Evolutionary conservation across 2,329 filamentous ascomycete genomes (phyloP), one percentile per base, ranked within the genome.

Genomic region (Aspergillus alliaceus): DNA sequence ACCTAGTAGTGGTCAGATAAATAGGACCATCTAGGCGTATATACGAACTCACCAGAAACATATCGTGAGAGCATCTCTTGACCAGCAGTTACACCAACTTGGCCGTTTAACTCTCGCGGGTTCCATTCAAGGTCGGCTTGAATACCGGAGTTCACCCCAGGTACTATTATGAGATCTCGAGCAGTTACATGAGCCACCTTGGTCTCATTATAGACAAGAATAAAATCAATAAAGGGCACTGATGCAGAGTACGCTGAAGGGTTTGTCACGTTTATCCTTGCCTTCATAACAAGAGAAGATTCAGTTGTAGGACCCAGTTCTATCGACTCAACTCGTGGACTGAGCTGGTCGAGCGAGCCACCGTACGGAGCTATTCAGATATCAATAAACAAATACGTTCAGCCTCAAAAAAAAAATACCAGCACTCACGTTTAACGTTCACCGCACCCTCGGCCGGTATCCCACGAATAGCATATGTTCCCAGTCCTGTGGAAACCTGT

Each of bases 391-490:
- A 60, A 63, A 66, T 68, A 66, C 64, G 60, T 61, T 51, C 56
- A 61, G 59, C 54, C 59, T 65, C 31, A 29, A 46, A 59, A 63
- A 64, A 29, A 46, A 59, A 63, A 64, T 59, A 64, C 63, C 61
- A 64, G 59, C 68, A 91, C 93, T 86, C 88, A 96, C 92, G 90
- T 85, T 96, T 96, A 80, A 98, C 86, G 76, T 90, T 90, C 70
- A 99, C 87, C 69, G 88, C 85, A 66, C 95, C 93, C 79, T 92
- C 83, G 42, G 73, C 91, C 48, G 93, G 93, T 68, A 99, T 89
- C 64, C 89, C 86, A 74, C 90, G 91, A 67, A 98, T 80, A 53
- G 89, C 83, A 69, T 98, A 84, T 65, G 88, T 81, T 49, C 95
- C 95, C 61, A 99, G 81, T 25, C 89, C 87, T 29, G 93, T 97